Conservation (phyloP, 108 stramenopile genomes). For the Cylindrotheca closterium region DNA sequence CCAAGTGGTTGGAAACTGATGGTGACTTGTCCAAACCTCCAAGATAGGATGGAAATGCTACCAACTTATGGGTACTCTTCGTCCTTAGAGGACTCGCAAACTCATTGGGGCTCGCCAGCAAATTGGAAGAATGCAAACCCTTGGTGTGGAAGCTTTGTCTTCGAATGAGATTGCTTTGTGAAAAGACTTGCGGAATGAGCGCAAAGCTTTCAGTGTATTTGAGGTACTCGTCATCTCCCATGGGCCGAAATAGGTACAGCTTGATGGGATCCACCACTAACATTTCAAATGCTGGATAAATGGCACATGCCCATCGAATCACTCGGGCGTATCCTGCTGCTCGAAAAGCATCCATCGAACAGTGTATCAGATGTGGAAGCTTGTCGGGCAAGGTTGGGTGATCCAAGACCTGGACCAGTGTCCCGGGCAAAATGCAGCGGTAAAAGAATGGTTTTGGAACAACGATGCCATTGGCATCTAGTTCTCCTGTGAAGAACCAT, state of each 20-base stretch:
- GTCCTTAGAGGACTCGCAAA: no score
- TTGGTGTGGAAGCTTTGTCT: no score
- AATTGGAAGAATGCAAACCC: no score
- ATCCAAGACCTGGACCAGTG: conserved; percentile 65
- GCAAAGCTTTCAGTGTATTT: conserved; percentile 24
- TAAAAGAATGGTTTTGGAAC: conserved; percentile 65
- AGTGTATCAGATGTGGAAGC: conserved; percentile 39
- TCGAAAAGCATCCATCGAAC: conserved; percentile 10
- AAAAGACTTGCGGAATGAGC: conserved; percentile 6
- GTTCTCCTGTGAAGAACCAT: conserved; percentile 72
- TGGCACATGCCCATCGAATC: conserved; percentile 53
- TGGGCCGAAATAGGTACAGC: conserved; percentile 54
- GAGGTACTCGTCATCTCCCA: conserved; percentile 40
- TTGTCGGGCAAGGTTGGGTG: conserved; percentile 62
- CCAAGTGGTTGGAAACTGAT: background rate
- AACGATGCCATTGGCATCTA: conserved; percentile 50
- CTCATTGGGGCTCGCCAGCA: no score
- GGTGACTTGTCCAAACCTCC: background rate
- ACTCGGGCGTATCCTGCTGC: conserved; percentile 49
- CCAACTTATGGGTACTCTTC: no score
- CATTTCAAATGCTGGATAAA: conserved; percentile 48
- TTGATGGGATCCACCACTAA: conserved; percentile 44
- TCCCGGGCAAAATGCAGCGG: conserved; percentile 61
- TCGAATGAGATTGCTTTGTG: background rate
- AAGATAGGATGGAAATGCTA: background rate